Base-by-base conservation (phyloP, 176 grass and related monocot species). In the Typha latifolia region DNA sequence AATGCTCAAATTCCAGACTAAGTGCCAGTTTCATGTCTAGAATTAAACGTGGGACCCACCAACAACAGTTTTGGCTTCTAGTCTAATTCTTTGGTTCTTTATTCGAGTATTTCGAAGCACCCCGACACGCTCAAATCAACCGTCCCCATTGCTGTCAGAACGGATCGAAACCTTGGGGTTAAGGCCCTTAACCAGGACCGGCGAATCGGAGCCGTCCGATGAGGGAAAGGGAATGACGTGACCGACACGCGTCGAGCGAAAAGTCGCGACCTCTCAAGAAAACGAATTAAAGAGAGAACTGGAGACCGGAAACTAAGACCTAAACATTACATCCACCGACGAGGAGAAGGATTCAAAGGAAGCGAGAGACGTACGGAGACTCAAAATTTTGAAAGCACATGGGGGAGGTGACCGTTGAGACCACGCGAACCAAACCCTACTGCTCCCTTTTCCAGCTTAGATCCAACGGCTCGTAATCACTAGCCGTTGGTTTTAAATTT, bases 401-500 rank as follows among this genome's bases (percentile, higher is more conserved):
- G 68, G 49, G 69, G 26, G 47, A 12, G 29, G 52, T 23, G 68
- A 81, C 82, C 77, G 83, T 81, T 85, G 51, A 57, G 20, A 22
- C 53, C 53, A 59, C 53, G 53, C 15, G 53, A 11, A 21, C 18
- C 53, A 21, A 59, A 21, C 5, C n/a, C 51, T n/a, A 18, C 51
- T 16, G 1, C 4, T 29, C 27, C 72, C 53, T 29, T 68, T 2
- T 37, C 51, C 63, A 82, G 26, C 66, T 53, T 70, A 51, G 79
- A 78, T 78, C 79, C 79, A 74, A 82, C 74, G 69, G 69, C 51
- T 62, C 19, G 32, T 14, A n/a, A 18, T 61, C 80, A 79, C 80
- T 83, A 87, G 76, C 80, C 84, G 84, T 87, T 87, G 84, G 48
- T 26, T 55, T 66, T 52, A 53, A 66, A 53, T 26, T 51, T 19